phyloP scores from a whole-genome alignment of 306 rosid genomes.

The Cucumis sativus region Cucumber_9930_V3 NC_026661.2:5629001-5629500 shows the following conservation, averaged over 20 bases:
- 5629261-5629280: neutral
- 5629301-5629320: neutral
- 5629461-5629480: neutral
- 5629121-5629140: slow-evolving; percentile 19
- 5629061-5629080: slow-evolving; percentile 63
- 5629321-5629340: neutral
- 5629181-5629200: slow-evolving; percentile 96
- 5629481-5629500: neutral
- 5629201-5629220: slow-evolving; percentile 74
- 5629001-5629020: neutral
- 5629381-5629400: neutral
- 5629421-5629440: neutral
- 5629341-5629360: neutral
- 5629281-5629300: neutral
- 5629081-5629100: slow-evolving; percentile 83
- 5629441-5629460: neutral
- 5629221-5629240: slow-evolving; percentile 96
- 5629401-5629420: neutral
- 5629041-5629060: slow-evolving; percentile 73
- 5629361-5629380: neutral
- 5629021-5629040: neutral
- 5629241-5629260: slow-evolving; percentile 15
- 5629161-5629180: slow-evolving; percentile 5
- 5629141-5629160: slow-evolving; percentile 16
- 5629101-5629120: slow-evolving; percentile 82